phyloP scores from a whole-genome alignment of 106 monocot genomes.

The Allium cepa region DNA sequence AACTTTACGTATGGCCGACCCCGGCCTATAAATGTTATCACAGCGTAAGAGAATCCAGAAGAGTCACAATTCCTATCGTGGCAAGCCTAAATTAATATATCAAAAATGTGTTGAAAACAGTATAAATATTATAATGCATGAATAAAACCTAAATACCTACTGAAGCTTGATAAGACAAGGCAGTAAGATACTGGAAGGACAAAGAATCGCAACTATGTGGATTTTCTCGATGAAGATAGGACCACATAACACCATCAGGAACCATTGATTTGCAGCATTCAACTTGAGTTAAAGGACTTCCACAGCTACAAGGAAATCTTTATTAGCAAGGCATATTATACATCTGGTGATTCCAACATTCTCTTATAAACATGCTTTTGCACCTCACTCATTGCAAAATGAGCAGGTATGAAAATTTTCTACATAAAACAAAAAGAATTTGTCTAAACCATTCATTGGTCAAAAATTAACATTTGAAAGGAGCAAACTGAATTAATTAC shows the following conservation, averaged over 20 bases:
- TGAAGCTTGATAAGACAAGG: slow-evolving; percentile 95
- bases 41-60: no score
- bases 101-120: no score
- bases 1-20: no score
- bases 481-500: no score
- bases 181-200: slow-evolving; percentile 93
- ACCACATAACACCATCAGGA: slow-evolving; percentile 87
- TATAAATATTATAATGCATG: no score
- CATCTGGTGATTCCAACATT: slow-evolving; percentile 86
- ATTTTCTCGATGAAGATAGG: slow-evolving; percentile 83
- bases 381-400: slow-evolving; percentile 67
- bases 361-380: slow-evolving; percentile 93
- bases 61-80: no score
- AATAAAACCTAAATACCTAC: slow-evolving; percentile 39
- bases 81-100: no score
- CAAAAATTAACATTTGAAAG: no score
- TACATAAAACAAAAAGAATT: no score
- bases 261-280: slow-evolving; percentile 81
- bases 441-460: no score
- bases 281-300: slow-evolving; percentile 80
- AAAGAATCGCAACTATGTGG: slow-evolving; percentile 90
- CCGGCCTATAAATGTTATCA: no score
- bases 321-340: slow-evolving; percentile 86
- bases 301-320: slow-evolving; percentile 92
- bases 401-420: no score